Conservation (phyloP, 2,329 filamentous ascomycete genomes). For the Grosmannia serpens region DNA sequence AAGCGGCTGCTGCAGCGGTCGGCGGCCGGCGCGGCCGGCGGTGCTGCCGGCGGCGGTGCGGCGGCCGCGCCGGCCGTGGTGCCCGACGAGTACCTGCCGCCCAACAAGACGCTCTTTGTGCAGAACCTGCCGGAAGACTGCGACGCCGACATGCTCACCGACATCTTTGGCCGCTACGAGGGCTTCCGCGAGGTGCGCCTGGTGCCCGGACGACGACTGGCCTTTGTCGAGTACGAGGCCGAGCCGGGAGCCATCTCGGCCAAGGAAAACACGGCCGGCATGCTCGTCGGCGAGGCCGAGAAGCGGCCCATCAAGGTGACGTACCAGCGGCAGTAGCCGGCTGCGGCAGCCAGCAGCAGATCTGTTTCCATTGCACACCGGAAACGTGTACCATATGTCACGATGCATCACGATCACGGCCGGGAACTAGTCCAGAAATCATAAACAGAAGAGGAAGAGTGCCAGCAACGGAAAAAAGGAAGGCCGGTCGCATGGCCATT, state of each 20-base stretch:
- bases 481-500: not conserved
- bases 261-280: conserved; percentile 85
- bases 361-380: conserved; percentile 10
- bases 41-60: conserved; percentile 31
- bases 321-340: conserved; percentile 71
- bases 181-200: conserved; percentile 88
- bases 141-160: conserved; percentile 66
- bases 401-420: not conserved
- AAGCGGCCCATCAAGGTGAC: conserved; percentile 79
- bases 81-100: conserved; percentile 94
- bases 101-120: conserved; percentile 93
- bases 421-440: not conserved
- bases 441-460: too few species aligned
- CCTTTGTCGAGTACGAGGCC: conserved; percentile 91
- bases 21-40: conserved; percentile 10
- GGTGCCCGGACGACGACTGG: conserved; percentile 82
- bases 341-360: too few species aligned
- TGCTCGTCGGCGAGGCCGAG: conserved; percentile 52
- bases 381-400: not conserved
- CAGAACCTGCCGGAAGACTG: conserved; percentile 85
- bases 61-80: conserved; percentile 31
- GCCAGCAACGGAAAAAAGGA: not conserved
- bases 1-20: conserved; percentile 38
- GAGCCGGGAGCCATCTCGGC: conserved; percentile 83
- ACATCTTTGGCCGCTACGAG: conserved; percentile 79